Percentiles rank a stretch among this genome's conserved stretches.
phyloP scores from a whole-genome alignment of 2,329 filamentous ascomycete species.

The Apiospora pterosperma region DNA sequence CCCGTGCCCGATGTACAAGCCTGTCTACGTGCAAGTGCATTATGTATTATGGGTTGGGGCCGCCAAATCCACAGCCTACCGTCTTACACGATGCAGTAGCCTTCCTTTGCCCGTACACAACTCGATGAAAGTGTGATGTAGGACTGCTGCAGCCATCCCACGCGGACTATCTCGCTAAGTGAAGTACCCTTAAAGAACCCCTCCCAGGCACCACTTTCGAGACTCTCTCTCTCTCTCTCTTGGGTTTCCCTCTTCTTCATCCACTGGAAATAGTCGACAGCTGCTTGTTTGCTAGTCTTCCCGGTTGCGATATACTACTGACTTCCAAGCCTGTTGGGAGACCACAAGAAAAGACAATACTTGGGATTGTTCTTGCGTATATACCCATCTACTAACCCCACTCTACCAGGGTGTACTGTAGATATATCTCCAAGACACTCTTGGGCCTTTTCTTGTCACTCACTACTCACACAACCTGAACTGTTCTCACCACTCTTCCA shows the following conservation, averaged over 20 bases:
- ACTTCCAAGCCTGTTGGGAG: not conserved
- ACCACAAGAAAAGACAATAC: not conserved
- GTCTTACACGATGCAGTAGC: not conserved
- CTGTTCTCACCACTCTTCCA: not conserved
- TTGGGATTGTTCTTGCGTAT: not conserved
- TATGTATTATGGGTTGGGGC: too few species aligned
- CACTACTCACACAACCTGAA: not conserved
- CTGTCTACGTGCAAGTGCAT: not conserved
- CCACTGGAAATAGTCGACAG: not conserved
- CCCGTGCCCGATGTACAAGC: not conserved
- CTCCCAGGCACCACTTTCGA: not conserved
- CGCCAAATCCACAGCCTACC: not conserved
- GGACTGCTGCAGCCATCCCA: constrained; percentile 4
- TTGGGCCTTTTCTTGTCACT: not conserved
- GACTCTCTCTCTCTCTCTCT: not conserved
- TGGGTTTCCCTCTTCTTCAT: not conserved
- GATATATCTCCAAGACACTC: not conserved
- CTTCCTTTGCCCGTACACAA: not conserved
- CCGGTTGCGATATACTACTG: not conserved
- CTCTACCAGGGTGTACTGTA: not conserved
- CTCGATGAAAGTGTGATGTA: not conserved
- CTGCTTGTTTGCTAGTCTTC: not conserved
- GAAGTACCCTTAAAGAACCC: not conserved
- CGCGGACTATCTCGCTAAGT: not conserved
- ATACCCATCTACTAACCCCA: not conserved